A percentile compares a stretch with the other conserved stretches of the same genome.
These are phyloP conservation scores for Erysimum cheiri DNA, from an alignment of 441 rosid species.

Conservation along the genomic window DNA sequence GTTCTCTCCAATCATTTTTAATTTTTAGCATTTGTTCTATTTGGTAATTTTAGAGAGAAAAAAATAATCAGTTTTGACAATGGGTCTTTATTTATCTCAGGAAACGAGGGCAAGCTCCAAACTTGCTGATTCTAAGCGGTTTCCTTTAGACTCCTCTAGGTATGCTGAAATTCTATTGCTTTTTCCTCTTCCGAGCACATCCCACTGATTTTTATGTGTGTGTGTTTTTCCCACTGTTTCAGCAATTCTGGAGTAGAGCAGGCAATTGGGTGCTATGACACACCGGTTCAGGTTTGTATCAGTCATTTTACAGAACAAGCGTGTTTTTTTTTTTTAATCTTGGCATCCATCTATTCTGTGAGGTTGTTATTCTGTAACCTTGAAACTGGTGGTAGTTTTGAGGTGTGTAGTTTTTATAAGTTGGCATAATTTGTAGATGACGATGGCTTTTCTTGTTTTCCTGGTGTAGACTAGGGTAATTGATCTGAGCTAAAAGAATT, in stretches of 20 bases:
- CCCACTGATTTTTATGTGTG: conserved; percentile 19
- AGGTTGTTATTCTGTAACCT: conserved; percentile 8
- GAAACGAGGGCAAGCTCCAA: conserved; percentile 67
- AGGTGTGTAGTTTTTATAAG: conserved; percentile 24
- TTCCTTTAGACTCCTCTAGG: conserved; percentile 52
- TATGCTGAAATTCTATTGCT: conserved; percentile 25
- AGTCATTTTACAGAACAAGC: not conserved
- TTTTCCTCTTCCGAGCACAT: conserved; percentile 8
- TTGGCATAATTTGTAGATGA: conserved; percentile 8
- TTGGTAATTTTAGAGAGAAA: not conserved
- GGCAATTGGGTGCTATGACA: conserved; percentile 80
- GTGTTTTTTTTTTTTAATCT: not conserved
- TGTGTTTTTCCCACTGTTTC: too few relatives aligned
- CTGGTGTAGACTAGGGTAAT: conserved; percentile 14
- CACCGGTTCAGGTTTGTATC: conserved; percentile 80
- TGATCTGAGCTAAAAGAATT: conserved; percentile 16
- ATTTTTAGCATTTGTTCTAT: not conserved
- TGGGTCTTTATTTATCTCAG: conserved; percentile 44
- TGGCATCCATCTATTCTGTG: conserved; percentile 6
- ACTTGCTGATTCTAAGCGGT: conserved; percentile 57
- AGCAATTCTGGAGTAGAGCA: conserved; percentile 59
- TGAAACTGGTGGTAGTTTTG: conserved; percentile 25
- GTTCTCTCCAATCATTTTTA: not conserved
- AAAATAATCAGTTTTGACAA: not conserved
- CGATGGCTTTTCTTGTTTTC: conserved; percentile 17